Percentiles rank a stretch among this genome's conserved stretches.
These are phyloP conservation scores for Epichloe bromicola DNA, from an alignment of 2,329 filamentous ascomycete species.

Conservation along the genomic window DNA sequence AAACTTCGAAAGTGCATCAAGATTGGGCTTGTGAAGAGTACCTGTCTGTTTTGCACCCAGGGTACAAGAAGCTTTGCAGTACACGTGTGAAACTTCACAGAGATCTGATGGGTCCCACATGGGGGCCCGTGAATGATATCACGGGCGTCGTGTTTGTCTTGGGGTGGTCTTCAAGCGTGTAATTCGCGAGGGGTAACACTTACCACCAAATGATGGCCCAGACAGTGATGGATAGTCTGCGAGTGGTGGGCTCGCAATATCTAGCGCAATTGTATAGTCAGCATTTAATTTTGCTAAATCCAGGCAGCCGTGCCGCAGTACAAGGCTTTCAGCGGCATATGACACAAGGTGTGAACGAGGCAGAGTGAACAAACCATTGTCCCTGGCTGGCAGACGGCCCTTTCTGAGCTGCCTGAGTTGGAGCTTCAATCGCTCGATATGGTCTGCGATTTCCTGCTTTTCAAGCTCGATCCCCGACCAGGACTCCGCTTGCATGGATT, in stretches of 20 bases:
- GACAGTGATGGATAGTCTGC: neutral
- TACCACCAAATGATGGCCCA: neutral
- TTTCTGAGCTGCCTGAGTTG: slow-evolving; percentile 11
- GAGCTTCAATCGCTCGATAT: slow-evolving; percentile 19
- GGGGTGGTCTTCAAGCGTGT: neutral
- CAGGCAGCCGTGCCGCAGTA: neutral
- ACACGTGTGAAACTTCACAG: neutral
- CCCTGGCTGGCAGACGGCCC: neutral
- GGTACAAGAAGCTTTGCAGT: neutral
- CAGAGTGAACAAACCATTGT: neutral
- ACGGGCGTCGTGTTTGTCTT: neutral
- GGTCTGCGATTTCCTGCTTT: neutral
- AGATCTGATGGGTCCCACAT: neutral
- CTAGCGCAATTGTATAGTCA: neutral
- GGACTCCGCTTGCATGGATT: slow-evolving; percentile 21
- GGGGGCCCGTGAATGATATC: neutral
- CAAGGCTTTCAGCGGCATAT: neutral
- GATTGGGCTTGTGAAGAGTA: neutral
- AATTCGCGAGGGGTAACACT: neutral
- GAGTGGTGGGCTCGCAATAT: neutral
- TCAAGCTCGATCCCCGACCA: slow-evolving; percentile 18
- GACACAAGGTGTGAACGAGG: neutral
- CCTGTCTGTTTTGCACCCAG: neutral
- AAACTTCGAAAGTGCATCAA: neutral
- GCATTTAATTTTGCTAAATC: neutral